Evolutionary conservation across 1,139 yeast genomes (phyloP).

Genomic region (Yarrowia galli): DNA sequence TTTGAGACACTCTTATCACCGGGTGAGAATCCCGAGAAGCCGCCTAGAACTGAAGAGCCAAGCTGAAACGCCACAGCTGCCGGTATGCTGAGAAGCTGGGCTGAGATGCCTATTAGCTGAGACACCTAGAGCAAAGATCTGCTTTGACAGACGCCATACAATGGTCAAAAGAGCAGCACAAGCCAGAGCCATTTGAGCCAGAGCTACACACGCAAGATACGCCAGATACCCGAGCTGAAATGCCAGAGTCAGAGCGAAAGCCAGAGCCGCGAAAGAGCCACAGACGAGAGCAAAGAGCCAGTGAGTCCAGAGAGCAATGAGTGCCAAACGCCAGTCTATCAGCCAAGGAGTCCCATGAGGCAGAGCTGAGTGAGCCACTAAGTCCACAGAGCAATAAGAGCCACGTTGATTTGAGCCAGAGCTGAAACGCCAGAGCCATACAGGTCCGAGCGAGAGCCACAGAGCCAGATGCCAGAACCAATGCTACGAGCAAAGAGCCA

Average conservation of each 20-base stretch:
- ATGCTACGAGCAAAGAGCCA: not conserved
- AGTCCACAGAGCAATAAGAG: slow-evolving; percentile 13
- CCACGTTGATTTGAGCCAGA: not conserved
- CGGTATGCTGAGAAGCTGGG: slow-evolving; percentile 9
- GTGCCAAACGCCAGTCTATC: slow-evolving; percentile 4
- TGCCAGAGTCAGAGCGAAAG: no score
- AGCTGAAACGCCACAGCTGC: slow-evolving; percentile 24
- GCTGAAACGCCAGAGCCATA: slow-evolving; percentile 7
- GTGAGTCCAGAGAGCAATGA: slow-evolving; percentile 10
- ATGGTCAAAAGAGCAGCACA: not conserved
- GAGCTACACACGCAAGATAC: not conserved
- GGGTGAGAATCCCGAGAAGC: no score
- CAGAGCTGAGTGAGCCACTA: not conserved
- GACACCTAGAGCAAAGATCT: slow-evolving; percentile 27
- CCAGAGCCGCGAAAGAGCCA: no score
- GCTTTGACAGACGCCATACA: slow-evolving; percentile 13
- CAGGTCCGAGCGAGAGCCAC: not conserved
- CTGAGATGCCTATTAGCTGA: slow-evolving; percentile 1
- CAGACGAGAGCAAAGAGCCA: slow-evolving; percentile 4
- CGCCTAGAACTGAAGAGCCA: slow-evolving; percentile 32
- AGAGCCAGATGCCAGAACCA: no score
- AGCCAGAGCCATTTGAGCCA: slow-evolving; percentile 6
- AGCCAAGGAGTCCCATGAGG: not conserved
- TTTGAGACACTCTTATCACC: not conserved
- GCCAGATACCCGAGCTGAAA: no score